phyloP scores from a whole-genome alignment of 2,329 filamentous ascomycete genomes.

The Fusarium sp. region DNA sequence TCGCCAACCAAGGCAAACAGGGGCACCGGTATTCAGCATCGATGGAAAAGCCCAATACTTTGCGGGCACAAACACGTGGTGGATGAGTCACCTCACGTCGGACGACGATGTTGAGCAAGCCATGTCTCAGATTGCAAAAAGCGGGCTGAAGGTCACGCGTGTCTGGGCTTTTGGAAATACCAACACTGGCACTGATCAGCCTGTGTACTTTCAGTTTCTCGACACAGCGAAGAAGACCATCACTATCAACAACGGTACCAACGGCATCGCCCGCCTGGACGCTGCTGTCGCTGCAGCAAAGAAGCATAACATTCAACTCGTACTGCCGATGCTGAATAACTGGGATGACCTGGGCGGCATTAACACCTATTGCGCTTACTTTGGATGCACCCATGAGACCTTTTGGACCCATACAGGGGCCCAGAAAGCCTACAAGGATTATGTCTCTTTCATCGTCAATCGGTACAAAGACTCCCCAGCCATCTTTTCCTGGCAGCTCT shows the following conservation, averaged over 20 bases:
- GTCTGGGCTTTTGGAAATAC: slow-evolving; percentile 10
- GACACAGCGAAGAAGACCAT: slow-evolving; percentile 1
- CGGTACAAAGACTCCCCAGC: slow-evolving; percentile 1
- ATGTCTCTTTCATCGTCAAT: slow-evolving; percentile 1
- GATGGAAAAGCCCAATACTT: slow-evolving; percentile 1
- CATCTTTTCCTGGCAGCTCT: slow-evolving; percentile 14
- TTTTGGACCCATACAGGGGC: not conserved
- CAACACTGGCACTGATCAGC: not conserved
- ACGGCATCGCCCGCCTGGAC: slow-evolving; percentile 2
- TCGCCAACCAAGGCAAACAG: not conserved
- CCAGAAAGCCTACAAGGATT: slow-evolving; percentile 3
- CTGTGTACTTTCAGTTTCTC: slow-evolving; percentile 9
- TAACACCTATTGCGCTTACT: slow-evolving; percentile 7
- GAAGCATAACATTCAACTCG: not conserved
- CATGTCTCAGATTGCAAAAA: slow-evolving; percentile 6
- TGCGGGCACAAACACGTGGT: slow-evolving; percentile 11
- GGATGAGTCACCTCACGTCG: slow-evolving; percentile 9
- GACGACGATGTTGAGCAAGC: not conserved
- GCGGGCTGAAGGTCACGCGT: not conserved
- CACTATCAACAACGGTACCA: not conserved
- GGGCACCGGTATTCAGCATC: not conserved
- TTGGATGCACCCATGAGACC: slow-evolving; percentile 4
- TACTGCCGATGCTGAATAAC: slow-evolving; percentile 2
- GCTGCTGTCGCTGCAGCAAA: not conserved
- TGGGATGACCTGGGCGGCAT: slow-evolving; percentile 6